These are phyloP conservation scores for Madurella fahalii DNA, from an alignment of 2,329 filamentous ascomycete species.

Conservation along the genomic window DNA sequence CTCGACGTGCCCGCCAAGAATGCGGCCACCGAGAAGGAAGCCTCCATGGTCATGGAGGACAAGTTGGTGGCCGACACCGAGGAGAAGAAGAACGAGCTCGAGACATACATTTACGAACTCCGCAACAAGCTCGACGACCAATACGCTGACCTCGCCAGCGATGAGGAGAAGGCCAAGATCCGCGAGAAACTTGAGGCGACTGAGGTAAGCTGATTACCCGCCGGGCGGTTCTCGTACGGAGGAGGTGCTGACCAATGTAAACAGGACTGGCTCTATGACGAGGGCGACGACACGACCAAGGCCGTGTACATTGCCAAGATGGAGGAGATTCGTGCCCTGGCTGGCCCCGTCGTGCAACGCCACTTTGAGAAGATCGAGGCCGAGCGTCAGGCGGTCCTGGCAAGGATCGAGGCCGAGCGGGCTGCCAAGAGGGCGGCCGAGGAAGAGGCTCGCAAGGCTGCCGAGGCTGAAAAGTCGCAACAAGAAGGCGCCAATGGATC, in stretches of 20 bases:
- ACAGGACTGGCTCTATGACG: slow-evolving; percentile 97
- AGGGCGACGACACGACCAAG: slow-evolving; percentile 92
- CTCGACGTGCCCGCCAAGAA: slow-evolving; percentile 67
- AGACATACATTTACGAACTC: slow-evolving; percentile 95
- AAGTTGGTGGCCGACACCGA: slow-evolving; percentile 98
- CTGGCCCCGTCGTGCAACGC: slow-evolving; percentile 87
- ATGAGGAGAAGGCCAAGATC: slow-evolving; percentile 88
- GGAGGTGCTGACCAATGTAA: slow-evolving; percentile 23
- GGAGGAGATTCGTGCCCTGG: slow-evolving; percentile 87
- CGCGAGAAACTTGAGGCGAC: slow-evolving; percentile 75
- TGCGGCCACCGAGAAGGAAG: slow-evolving; percentile 73
- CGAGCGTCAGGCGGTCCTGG: slow-evolving; percentile 74
- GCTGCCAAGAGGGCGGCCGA: slow-evolving; percentile 66
- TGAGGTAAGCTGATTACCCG: slow-evolving; percentile 62
- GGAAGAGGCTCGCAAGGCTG: slow-evolving; percentile 52
- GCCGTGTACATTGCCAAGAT: slow-evolving; percentile 91
- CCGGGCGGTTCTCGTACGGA: not conserved
- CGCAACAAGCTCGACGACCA: slow-evolving; percentile 92
- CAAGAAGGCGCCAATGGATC: slow-evolving; percentile 35
- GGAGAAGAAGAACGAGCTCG: slow-evolving; percentile 99
- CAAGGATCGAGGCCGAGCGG: slow-evolving; percentile 72
- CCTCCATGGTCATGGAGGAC: slow-evolving; percentile 92
- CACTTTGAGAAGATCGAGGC: slow-evolving; percentile 92
- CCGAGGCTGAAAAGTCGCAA: slow-evolving; percentile 47
- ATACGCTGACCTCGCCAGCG: slow-evolving; percentile 81